phyloP scores from a whole-genome alignment of 176 grass and related monocot genomes.

The Cocos nucifera region DNA sequence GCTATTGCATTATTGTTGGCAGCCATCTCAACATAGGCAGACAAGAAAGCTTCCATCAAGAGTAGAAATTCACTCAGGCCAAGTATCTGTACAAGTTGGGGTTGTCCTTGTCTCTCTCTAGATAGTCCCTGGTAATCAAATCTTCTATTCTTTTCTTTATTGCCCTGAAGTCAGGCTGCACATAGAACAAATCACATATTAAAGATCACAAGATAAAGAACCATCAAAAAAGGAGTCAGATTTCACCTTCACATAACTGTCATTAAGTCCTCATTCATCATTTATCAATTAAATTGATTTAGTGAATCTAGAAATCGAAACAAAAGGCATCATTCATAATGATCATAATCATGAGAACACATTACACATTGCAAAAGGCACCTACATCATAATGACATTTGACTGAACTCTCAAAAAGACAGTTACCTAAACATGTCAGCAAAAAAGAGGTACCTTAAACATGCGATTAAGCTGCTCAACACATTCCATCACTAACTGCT shows the following conservation, averaged over 20 bases:
- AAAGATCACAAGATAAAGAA: not conserved
- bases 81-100: constrained; percentile 63
- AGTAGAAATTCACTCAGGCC: constrained; percentile 29
- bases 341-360: too few relatives aligned
- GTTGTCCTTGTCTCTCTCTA: constrained; percentile 79
- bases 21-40: not conserved
- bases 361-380: too few relatives aligned
- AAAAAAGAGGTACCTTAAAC: constrained; percentile 57
- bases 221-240: not conserved
- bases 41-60: not conserved
- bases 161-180: constrained; percentile 80
- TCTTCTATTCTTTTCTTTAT: constrained; percentile 92
- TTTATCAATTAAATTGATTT: too few relatives aligned
- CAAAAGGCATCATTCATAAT: too few relatives aligned
- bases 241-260: too few relatives aligned
- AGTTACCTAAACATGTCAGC: not conserved
- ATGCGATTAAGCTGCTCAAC: constrained; percentile 64
- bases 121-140: constrained; percentile 71
- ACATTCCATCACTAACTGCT: constrained; percentile 58
- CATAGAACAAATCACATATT: not conserved
- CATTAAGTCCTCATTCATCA: too few relatives aligned
- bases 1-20: constrained; percentile 1
- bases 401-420: too few relatives aligned
- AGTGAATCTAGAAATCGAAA: too few relatives aligned
- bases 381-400: too few relatives aligned